Evolutionary conservation across 2,329 filamentous ascomycete species (phyloP).

Genomic region (Xylaria sp.): DNA sequence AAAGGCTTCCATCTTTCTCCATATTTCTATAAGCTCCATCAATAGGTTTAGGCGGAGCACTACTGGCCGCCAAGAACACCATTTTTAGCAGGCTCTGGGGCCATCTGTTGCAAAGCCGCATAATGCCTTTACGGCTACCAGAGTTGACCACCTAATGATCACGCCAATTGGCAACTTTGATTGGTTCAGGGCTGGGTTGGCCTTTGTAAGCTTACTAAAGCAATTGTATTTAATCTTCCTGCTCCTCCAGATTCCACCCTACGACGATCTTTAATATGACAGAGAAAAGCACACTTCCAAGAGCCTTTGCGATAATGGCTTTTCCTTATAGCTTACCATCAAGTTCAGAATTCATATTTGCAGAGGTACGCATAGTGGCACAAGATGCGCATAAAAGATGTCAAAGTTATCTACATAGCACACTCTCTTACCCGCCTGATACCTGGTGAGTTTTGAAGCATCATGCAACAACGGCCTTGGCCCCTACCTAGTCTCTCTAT

Average conservation of each 20-base stretch:
- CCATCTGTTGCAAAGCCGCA: constrained; percentile 3
- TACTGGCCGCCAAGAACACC: constrained; percentile 32
- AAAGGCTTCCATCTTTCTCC: constrained; percentile 20
- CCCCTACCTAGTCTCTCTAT: background rate
- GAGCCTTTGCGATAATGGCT: too few species aligned
- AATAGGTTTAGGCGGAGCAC: constrained; percentile 20
- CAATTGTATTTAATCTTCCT: background rate
- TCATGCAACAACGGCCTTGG: constrained; percentile 15
- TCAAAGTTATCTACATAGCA: background rate
- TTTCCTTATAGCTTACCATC: too few species aligned
- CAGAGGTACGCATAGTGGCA: background rate
- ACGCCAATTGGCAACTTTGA: constrained; percentile 12
- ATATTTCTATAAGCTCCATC: constrained; percentile 1
- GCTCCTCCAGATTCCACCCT: background rate
- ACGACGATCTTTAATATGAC: background rate
- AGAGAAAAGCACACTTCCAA: too few species aligned
- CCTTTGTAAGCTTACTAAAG: constrained; percentile 35
- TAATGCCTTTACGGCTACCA: constrained; percentile 3
- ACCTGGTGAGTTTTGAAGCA: constrained; percentile 18
- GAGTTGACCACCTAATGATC: background rate
- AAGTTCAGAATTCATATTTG: background rate
- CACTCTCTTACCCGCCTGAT: constrained; percentile 12
- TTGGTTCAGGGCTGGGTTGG: constrained; percentile 17
- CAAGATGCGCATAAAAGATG: constrained; percentile 5
- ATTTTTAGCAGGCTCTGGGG: constrained; percentile 34